These are phyloP conservation scores for Cladosporium sp. DNA, from an alignment of 2,329 filamentous ascomycete genomes.

Conservation along the genomic window DNA sequence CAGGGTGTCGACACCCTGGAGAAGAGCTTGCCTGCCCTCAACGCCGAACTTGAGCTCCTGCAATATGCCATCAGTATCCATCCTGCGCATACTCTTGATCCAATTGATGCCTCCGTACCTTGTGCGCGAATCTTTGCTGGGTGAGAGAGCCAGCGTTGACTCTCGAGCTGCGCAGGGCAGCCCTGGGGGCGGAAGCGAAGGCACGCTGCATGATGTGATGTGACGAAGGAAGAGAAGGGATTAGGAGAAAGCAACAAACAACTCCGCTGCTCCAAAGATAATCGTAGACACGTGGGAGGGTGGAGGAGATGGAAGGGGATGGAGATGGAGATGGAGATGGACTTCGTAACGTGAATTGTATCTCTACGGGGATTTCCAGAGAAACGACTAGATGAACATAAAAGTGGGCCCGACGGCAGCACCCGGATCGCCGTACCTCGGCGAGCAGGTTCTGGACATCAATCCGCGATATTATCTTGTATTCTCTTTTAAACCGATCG, in stretches of 20 bases:
- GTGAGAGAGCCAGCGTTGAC: constrained; percentile 58
- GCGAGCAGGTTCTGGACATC: background rate
- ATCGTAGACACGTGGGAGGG: constrained; percentile 9
- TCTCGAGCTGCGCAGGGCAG: constrained; percentile 70
- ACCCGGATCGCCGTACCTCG: background rate
- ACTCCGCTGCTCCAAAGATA: constrained; percentile 7
- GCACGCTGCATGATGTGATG: constrained; percentile 77
- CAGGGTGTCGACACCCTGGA: constrained; percentile 93
- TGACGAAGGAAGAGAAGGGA: constrained; percentile 4
- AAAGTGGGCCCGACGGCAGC: background rate
- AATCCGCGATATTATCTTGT: too few relatives aligned
- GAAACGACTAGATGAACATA: background rate
- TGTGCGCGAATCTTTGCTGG: constrained; percentile 95
- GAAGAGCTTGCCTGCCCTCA: constrained; percentile 81
- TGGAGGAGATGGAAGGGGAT: constrained; percentile 9
- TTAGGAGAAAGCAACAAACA: constrained; percentile 8
- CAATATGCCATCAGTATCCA: constrained; percentile 25
- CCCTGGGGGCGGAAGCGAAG: constrained; percentile 74
- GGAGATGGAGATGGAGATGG: constrained; percentile 4
- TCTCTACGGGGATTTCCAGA: background rate
- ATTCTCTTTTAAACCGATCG: too few relatives aligned
- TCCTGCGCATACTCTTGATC: constrained; percentile 5
- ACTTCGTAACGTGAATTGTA: constrained; percentile 1
- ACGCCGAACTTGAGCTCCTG: constrained; percentile 98
- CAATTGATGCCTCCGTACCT: constrained; percentile 57